These are phyloP conservation scores for Suhomyces bribrorum DNA, from an alignment of 1,139 yeast genomes.

Conservation along the genomic window DNA sequence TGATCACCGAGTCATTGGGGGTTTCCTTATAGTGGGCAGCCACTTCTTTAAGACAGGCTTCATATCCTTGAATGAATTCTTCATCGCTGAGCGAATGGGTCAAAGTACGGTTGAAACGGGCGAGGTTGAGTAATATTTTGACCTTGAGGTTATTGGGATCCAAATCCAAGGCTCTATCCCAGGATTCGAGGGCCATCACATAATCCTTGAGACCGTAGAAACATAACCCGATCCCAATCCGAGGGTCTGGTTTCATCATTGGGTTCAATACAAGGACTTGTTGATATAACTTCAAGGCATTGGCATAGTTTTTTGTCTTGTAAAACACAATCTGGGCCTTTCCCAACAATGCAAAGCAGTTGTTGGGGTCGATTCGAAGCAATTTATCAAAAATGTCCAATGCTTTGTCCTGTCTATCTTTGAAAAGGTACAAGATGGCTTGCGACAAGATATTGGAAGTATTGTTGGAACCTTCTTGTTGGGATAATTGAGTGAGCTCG, in stretches of 20 bases:
- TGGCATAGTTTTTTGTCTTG: conserved; percentile 65
- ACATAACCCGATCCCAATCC: conserved; percentile 93
- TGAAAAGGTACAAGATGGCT: conserved; percentile 51
- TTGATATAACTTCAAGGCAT: conserved; percentile 81
- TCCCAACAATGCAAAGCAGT: conserved; percentile 78
- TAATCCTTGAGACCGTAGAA: conserved; percentile 86
- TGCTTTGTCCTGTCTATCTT: conserved; percentile 62
- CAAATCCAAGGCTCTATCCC: conserved; percentile 78
- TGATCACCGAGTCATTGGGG: conserved; percentile 39
- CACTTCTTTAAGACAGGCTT: conserved; percentile 42
- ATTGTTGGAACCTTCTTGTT: conserved; percentile 19
- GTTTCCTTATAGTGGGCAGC: conserved; percentile 28
- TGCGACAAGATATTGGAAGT: conserved; percentile 57
- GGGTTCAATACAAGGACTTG: conserved; percentile 79
- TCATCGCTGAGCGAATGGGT: conserved; percentile 59
- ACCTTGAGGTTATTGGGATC: conserved; percentile 65
- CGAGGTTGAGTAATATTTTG: conserved; percentile 63
- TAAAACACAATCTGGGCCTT: conserved; percentile 80
- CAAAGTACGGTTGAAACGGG: conserved; percentile 67
- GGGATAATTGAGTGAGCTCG: conserved; percentile 21
- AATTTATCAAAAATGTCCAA: conserved; percentile 60
- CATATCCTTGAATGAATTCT: conserved; percentile 54
- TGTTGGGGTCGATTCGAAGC: conserved; percentile 50
- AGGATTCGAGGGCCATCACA: conserved; percentile 73
- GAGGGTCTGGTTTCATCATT: conserved; percentile 80